Conservation (phyloP, 1,284 basidiomycete genomes). For the Papiliotrema terrestris region DNA sequence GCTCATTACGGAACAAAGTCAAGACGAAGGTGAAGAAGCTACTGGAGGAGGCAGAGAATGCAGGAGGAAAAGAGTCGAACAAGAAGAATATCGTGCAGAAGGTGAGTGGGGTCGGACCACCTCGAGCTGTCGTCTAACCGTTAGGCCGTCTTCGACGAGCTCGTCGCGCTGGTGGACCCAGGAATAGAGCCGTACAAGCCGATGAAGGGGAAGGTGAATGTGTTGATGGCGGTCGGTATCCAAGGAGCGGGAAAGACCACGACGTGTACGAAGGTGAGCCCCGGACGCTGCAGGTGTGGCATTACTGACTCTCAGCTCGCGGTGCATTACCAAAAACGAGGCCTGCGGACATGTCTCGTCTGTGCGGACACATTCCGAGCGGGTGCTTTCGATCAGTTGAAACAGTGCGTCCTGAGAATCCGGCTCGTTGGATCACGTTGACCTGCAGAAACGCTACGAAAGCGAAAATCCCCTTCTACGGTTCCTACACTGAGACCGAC, state of each 20-base stretch:
- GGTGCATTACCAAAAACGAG: conserved; percentile 94
- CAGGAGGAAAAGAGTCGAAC: conserved; percentile 76
- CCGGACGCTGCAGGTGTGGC: background rate
- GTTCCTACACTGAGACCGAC: conserved; percentile 97
- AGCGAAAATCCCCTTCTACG: conserved; percentile 98
- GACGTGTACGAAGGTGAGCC: conserved; percentile 75
- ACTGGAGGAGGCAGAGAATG: conserved; percentile 60
- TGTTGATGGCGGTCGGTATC: conserved; percentile 96
- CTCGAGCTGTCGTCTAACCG: conserved; percentile 1
- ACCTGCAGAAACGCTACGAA: conserved; percentile 70
- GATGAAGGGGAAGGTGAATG: conserved; percentile 88
- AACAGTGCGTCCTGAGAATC: conserved; percentile 66
- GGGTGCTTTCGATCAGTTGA: conserved; percentile 92
- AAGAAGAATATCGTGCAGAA: conserved; percentile 86
- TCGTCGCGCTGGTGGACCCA: conserved; percentile 91
- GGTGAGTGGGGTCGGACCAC: conserved; percentile 51
- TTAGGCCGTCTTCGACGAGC: conserved; percentile 94
- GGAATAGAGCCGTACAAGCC: conserved; percentile 93
- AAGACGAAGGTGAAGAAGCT: conserved; percentile 62
- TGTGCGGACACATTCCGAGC: conserved; percentile 99
- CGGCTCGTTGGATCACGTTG: background rate
- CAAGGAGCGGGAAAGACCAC: conserved; percentile 99
- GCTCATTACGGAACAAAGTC: conserved; percentile 80
- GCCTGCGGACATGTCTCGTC: conserved; percentile 96
- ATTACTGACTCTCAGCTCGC: conserved; percentile 58